These are phyloP conservation scores for Klebsormidium nitens DNA, from an alignment of 139 green algal species.

Conservation along the genomic window DNA sequence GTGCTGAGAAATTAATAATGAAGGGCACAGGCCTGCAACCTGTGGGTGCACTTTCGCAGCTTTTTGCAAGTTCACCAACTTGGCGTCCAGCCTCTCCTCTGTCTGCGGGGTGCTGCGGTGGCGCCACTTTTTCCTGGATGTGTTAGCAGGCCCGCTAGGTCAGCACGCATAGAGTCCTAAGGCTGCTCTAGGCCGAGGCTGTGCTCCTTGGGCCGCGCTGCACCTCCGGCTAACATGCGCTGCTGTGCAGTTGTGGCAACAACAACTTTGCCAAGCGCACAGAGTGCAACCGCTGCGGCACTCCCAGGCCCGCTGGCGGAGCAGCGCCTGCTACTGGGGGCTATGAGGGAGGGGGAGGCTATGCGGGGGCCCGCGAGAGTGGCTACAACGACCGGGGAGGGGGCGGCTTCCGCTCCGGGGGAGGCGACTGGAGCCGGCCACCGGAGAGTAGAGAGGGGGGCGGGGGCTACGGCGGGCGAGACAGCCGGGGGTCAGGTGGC, in stretches of 20 bases:
- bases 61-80: too few species aligned
- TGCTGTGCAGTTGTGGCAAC: slow-evolving; percentile 27
- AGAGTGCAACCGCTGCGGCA: slow-evolving; percentile 37
- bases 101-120: too few species aligned
- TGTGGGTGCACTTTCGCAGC: too few species aligned
- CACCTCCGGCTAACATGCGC: too few species aligned
- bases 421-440: background rate
- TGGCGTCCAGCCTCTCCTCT: too few species aligned
- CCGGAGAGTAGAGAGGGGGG: background rate
- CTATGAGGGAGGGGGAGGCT: background rate
- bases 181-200: too few species aligned
- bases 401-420: background rate
- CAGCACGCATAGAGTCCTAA: too few species aligned
- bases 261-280: slow-evolving; percentile 32
- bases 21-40: too few species aligned
- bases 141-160: too few species aligned
- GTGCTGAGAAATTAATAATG: too few species aligned
- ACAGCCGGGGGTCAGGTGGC: background rate
- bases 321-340: slow-evolving; percentile 6
- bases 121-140: too few species aligned
- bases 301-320: slow-evolving; percentile 7
- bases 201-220: too few species aligned
- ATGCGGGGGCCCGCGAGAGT: background rate
- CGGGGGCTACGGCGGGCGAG: slow-evolving; percentile 13
- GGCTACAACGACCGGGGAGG: slow-evolving; percentile 6